A percentile compares a stretch with the other conserved stretches of the same genome.
phyloP scores from a whole-genome alignment of 2,329 filamentous ascomycete species.

The Escovopsis weberi region DNA sequence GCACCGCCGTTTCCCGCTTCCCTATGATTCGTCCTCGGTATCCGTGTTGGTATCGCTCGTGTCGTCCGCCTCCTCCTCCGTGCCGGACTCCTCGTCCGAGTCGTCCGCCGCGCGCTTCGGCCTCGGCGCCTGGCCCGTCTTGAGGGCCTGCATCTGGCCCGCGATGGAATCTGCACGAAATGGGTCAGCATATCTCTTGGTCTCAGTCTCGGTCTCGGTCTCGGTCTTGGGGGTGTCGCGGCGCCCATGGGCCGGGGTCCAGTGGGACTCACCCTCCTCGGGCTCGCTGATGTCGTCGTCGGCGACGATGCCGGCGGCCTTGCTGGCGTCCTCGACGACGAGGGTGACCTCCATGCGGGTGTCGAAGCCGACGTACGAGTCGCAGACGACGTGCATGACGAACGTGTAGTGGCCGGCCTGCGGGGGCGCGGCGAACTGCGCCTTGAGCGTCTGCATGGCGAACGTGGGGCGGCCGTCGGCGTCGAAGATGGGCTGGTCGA shows the following conservation, averaged over 20 bases:
- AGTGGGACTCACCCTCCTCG: slow-evolving; percentile 64
- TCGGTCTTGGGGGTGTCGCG: too few relatives aligned
- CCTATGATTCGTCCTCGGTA: slow-evolving; percentile 45
- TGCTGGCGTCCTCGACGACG: slow-evolving; percentile 75
- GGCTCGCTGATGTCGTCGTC: slow-evolving; percentile 97
- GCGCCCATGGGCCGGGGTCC: too few relatives aligned
- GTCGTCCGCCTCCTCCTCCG: slow-evolving; percentile 52
- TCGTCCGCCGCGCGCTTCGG: slow-evolving; percentile 35
- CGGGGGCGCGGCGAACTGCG: slow-evolving; percentile 89
- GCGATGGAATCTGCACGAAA: slow-evolving; percentile 59
- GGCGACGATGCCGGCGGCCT: slow-evolving; percentile 63
- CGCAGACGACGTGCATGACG: slow-evolving; percentile 83
- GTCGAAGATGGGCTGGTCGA: slow-evolving; percentile 78
- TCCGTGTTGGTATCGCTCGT: slow-evolving; percentile 56
- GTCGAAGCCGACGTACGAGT: slow-evolving; percentile 91
- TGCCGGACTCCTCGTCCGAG: slow-evolving; percentile 64
- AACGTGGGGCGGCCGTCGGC: slow-evolving; percentile 76
- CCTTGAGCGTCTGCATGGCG: slow-evolving; percentile 90
- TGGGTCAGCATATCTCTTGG: background rate
- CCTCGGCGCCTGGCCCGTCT: slow-evolving; percentile 48
- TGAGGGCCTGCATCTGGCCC: slow-evolving; percentile 79
- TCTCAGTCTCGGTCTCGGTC: slow-evolving; percentile 10
- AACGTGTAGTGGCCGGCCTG: slow-evolving; percentile 90
- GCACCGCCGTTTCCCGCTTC: too few relatives aligned
- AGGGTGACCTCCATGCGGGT: slow-evolving; percentile 82